Percentiles rank a stretch among this genome's conserved stretches.
These are phyloP conservation scores for Penicillium rolfsii DNA, from an alignment of 2,329 filamentous ascomycete species.

Conservation along the genomic window DNA sequence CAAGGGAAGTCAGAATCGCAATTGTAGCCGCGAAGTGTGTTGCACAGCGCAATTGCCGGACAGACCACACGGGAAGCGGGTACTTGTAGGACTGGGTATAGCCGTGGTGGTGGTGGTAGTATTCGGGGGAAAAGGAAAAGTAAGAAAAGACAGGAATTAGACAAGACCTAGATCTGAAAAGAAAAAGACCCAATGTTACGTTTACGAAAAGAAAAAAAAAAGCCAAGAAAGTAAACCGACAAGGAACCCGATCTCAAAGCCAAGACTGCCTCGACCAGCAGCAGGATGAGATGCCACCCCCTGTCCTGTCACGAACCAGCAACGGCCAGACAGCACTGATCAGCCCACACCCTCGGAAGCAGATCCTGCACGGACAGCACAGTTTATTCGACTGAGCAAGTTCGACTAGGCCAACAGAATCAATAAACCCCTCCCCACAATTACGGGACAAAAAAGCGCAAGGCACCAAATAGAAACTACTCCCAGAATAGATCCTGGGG, in stretches of 20 bases:
- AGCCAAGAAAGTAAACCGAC: not conserved
- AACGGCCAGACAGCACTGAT: not conserved
- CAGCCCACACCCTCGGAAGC: not conserved
- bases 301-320: not conserved
- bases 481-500: constrained; percentile 11
- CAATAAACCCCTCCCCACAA: too few relatives aligned
- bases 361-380: not conserved
- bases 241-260: not conserved
- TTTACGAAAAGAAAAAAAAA: not conserved
- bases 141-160: not conserved
- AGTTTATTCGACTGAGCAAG: too few relatives aligned
- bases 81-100: not conserved
- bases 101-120: too few relatives aligned
- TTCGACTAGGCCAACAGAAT: too few relatives aligned
- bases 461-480: not conserved
- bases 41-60: not conserved
- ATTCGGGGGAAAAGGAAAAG: not conserved
- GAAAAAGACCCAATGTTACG: not conserved
- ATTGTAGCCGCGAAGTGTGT: not conserved
- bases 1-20: not conserved
- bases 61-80: not conserved
- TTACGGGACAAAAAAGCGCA: too few relatives aligned
- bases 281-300: not conserved
- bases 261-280: not conserved
- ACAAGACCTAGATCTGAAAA: not conserved